Conservation (phyloP, 345 rosid species). For the Eucalyptus globulus region DNA sequence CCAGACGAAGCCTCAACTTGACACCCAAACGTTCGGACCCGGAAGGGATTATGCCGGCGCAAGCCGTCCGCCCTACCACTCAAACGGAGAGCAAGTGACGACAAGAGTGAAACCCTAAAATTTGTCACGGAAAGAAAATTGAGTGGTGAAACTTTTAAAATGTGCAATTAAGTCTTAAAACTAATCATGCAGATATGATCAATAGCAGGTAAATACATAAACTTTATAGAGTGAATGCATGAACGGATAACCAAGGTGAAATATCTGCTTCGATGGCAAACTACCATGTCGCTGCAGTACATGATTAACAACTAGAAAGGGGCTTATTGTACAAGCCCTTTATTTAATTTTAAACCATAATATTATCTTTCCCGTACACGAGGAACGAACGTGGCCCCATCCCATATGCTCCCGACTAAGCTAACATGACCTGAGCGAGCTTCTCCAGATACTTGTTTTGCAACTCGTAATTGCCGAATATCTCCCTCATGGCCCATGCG, state of each 20-base stretch:
- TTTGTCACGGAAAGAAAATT: fast-evolving
- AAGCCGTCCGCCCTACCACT: too few species aligned
- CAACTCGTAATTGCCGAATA: neutral
- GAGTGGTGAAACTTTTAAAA: too few species aligned
- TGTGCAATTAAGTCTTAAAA: too few species aligned
- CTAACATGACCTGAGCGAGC: neutral
- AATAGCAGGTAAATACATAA: neutral
- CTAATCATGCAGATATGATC: too few species aligned
- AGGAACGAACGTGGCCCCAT: too few species aligned
- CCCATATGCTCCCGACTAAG: neutral
- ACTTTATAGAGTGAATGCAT: too few species aligned
- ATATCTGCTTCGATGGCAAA: neutral
- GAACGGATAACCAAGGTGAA: neutral
- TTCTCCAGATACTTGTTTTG: neutral
- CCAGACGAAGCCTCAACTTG: too few species aligned
- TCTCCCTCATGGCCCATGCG: neutral
- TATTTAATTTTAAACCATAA: too few species aligned
- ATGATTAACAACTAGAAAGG: neutral
- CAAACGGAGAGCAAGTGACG: too few species aligned
- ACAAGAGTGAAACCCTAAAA: fast-evolving
- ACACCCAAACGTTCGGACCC: too few species aligned
- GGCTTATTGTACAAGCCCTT: neutral
- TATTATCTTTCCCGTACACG: too few species aligned
- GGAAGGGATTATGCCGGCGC: too few species aligned
- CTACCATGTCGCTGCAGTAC: neutral